Conservation (phyloP, 108 stramenopile species). For the Stephanodiscus triporus region DNA sequence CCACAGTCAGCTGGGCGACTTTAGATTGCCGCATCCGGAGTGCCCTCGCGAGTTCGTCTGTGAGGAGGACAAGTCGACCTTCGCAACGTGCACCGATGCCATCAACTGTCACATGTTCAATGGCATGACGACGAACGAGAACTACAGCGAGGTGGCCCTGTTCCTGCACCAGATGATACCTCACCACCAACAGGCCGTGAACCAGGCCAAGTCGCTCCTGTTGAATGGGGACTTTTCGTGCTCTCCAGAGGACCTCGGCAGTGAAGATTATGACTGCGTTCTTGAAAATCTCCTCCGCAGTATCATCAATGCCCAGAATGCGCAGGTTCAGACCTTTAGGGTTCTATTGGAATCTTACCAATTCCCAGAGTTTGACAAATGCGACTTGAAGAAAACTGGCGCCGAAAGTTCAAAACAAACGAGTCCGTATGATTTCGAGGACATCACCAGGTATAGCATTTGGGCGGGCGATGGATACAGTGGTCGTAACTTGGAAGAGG, state of each 20-base stretch:
- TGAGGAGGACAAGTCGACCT: constrained; percentile 20
- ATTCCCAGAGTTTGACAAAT: constrained; percentile 48
- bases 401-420: not conserved
- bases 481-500: not conserved
- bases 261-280: constrained; percentile 50
- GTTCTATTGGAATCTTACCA: constrained; percentile 49
- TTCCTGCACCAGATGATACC: constrained; percentile 94
- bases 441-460: not conserved
- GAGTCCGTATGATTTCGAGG: constrained; percentile 14
- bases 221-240: constrained; percentile 46
- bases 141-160: constrained; percentile 36
- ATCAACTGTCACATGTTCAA: constrained; percentile 80
- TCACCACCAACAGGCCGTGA: constrained; percentile 92
- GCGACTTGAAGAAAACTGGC: constrained; percentile 6
- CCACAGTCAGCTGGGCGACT: constrained; percentile 21
- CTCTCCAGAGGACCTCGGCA: constrained; percentile 30
- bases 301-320: constrained; percentile 81
- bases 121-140: constrained; percentile 59
- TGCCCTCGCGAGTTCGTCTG: constrained; percentile 73
- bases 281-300: constrained; percentile 58
- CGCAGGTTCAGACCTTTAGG: constrained; percentile 82
- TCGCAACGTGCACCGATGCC: constrained; percentile 61
- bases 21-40: constrained; percentile 54
- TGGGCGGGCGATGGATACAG: too few species aligned
- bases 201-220: constrained; percentile 89